Base-by-base conservation (phyloP, 1,284 basidiomycete species). In the Omphalotus olearius region DNA sequence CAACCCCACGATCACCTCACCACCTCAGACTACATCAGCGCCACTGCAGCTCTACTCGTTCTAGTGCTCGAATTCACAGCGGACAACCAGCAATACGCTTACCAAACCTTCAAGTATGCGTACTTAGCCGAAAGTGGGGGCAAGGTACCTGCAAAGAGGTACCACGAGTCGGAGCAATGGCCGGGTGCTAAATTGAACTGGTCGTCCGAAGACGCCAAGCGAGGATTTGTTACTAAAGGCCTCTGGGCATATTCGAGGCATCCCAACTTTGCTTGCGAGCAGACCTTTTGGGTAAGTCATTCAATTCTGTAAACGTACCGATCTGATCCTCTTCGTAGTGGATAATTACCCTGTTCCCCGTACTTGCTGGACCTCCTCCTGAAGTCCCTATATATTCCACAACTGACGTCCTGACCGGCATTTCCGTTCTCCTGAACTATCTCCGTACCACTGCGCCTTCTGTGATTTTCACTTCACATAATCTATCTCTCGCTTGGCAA, bases 41-140 rank as follows among this genome's bases (percentile, higher is more conserved):
- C 82, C 1, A 64, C 67, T 0, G 65, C 87, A 0, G 80, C 83
- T 4, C 67, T 93, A 13, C 53, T 81, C 36, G 74, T 82, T 26
- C 66, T 93, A 38, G 72, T 70, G 2, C 58, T 83, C 43, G 93
- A 98, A 64, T 92, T 91, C 68, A 80, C 78, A 1, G 81, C 93
- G 3, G 95, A 98, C 67, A 92, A 95, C 60, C 91, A 95, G 64
- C 95, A 98, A 64, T 94, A 83, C 68, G 80, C 83, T 3, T 97
- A 80, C 66, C 87, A 90, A 58, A 80, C 81, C 6, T 91, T 83
- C 70, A 98, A 98, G 69, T 81, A 83, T 54, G 73, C 74, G 0
- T 62, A 65, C 52, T 47, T 70, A 30, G 62, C 67, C 39, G 64
- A 65, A 46, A 45, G 30, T 6, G 30, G 26, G 43, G 50, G 18